Conservation (phyloP, 2,329 filamentous ascomycete species). For the Delphinella strobiligena region DNA sequence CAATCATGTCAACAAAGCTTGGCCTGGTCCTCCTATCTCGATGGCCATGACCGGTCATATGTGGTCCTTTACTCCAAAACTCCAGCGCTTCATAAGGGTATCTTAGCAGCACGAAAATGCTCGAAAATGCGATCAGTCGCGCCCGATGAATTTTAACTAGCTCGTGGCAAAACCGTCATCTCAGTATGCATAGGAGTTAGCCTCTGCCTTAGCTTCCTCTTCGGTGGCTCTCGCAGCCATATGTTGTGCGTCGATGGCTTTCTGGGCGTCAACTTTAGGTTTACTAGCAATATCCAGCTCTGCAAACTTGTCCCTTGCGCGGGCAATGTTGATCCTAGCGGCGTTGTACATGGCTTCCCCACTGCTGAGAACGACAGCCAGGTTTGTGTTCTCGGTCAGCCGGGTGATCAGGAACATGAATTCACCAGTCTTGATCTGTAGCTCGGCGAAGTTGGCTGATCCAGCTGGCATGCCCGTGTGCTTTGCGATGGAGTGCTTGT, state of each 20-base stretch:
- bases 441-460: slow-evolving; percentile 66
- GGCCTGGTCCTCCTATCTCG: too few relatives aligned
- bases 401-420: slow-evolving; percentile 94
- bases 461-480: slow-evolving; percentile 73
- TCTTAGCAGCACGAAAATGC: not conserved
- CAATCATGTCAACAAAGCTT: too few relatives aligned
- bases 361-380: slow-evolving; percentile 81
- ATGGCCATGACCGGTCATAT: too few relatives aligned
- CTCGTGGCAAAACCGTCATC: not conserved
- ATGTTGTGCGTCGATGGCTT: not conserved
- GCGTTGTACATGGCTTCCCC: slow-evolving; percentile 87
- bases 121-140: too few relatives aligned
- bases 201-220: not conserved
- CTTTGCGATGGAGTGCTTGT: slow-evolving; percentile 70
- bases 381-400: slow-evolving; percentile 94
- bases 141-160: not conserved
- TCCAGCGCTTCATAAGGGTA: not conserved
- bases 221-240: not conserved
- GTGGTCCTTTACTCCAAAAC: not conserved
- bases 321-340: slow-evolving; percentile 78
- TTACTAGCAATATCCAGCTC: slow-evolving; percentile 37
- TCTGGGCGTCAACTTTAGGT: not conserved
- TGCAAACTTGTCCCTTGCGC: slow-evolving; percentile 73
- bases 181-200: not conserved
- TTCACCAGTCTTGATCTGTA: slow-evolving; percentile 65